A percentile compares a stretch with the other conserved stretches of the same genome.
These are phyloP conservation scores for Lagenidium giganteum DNA, from an alignment of 352 stramenopile species.

Conservation along the genomic window DNA sequence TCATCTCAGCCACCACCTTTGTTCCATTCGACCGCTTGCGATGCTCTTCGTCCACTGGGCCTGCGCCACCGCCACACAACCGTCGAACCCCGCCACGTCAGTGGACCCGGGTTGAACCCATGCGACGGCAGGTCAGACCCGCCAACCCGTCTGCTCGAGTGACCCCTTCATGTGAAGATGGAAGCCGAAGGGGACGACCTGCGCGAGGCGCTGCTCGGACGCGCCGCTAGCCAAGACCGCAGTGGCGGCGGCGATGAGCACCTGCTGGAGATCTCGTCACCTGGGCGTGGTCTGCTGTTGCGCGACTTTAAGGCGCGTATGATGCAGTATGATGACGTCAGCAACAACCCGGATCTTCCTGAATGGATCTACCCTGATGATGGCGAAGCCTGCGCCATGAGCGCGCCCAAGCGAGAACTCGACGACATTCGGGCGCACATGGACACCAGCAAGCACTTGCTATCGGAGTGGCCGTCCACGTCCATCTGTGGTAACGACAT, in stretches of 20 bases:
- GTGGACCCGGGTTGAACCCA: no score
- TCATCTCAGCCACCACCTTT: no score
- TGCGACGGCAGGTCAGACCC: no score
- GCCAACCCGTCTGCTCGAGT: not conserved
- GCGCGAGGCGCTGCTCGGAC: slow-evolving; percentile 17
- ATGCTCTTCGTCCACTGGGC: no score
- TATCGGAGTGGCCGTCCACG: slow-evolving; percentile 71
- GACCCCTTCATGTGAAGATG: slow-evolving; percentile 5
- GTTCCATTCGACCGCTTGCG: no score
- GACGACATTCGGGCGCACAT: slow-evolving; percentile 17
- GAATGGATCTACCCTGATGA: slow-evolving; percentile 25
- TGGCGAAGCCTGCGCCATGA: slow-evolving; percentile 15
- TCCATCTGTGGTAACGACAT: slow-evolving; percentile 88
- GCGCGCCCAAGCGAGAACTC: slow-evolving; percentile 19
- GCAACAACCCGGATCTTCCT: slow-evolving; percentile 9
- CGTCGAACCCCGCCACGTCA: no score
- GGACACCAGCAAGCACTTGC: slow-evolving; percentile 21
- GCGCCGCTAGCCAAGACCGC: not conserved
- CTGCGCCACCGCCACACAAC: no score
- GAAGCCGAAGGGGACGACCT: slow-evolving; percentile 20
- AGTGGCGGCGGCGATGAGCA: not conserved
- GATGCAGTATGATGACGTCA: slow-evolving; percentile 13
- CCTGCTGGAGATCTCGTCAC: no score
- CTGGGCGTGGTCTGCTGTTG: no score
- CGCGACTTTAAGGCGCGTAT: no score